Evolutionary conservation across 305 asterid genomes (phyloP), one percentile per base, ranked within the genome.

Genomic region (Plantago rigida): DNA sequence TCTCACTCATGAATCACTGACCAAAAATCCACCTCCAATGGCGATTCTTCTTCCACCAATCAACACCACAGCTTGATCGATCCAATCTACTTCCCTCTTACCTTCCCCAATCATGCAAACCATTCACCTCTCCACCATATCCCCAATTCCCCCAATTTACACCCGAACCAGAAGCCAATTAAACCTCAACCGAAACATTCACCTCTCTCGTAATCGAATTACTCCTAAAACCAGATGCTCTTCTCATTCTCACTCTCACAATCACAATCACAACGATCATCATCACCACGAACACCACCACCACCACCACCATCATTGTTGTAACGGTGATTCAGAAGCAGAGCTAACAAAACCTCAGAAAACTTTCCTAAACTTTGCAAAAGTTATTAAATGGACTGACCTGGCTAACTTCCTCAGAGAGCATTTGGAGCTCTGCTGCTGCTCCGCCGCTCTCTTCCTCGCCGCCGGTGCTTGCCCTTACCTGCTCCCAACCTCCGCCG

Each of bases 381-480:
- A 67, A 62, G 80, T 79, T 31, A 58, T 77, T 36, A 82, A 71
- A 69, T 93, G 96, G 97, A 70, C 84, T 49, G 77, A 82, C 4
- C 66, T 85, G 42, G 95, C 99, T 3, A 73, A 77, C 67, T 81
- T 81, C 70, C 63, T 89, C 58, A 73, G 95, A 75, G 92, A 89
- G 75, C 81, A 87, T 78, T 73, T 89, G 82, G 76, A 81, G 80
- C 86, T 85, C 42, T 89, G 96, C 69, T 93, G 99, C 78, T 83
- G 80, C 72, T 73, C 99, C 3, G 79, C 83, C 24, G 96, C 81
- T 48, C 81, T 93, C 41, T 87, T 93, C 65, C 49, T 85, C 2
- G 95, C 87, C 9, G 87, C 95, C 29, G 89, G 82, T 2, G 90
- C 71, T 63, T 89, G 82, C 55, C 95, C 99, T 2, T 79, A 76